A percentile compares a stretch with the other conserved stretches of the same genome.
These are phyloP conservation scores for Detonula confervacea DNA, from an alignment of 352 stramenopile genomes.

Conservation along the genomic window DNA sequence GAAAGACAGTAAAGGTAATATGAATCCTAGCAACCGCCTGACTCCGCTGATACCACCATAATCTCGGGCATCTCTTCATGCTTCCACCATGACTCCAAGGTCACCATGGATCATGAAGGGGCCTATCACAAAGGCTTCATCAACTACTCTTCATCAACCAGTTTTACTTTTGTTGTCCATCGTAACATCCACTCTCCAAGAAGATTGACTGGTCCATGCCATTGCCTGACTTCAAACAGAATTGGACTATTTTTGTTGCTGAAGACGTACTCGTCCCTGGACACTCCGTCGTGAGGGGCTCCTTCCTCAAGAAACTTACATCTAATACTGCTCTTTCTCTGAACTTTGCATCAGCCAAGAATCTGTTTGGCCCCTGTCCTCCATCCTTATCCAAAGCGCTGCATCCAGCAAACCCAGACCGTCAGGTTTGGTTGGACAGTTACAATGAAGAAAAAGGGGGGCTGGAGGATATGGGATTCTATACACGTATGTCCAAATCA, in stretches of 20 bases:
- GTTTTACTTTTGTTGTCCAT: neutral
- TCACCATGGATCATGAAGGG: conserved; percentile 19
- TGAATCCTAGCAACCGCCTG: no score
- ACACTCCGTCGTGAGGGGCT: neutral
- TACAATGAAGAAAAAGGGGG: conserved; percentile 14
- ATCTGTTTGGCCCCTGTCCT: conserved; percentile 14
- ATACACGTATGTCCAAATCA: neutral
- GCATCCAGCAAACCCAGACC: conserved; percentile 11
- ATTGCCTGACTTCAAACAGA: neutral
- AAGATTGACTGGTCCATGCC: neutral
- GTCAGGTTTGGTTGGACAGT: conserved; percentile 18
- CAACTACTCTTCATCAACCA: neutral
- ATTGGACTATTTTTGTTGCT: neutral
- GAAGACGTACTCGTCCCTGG: conserved; percentile 16
- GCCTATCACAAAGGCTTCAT: conserved; percentile 16
- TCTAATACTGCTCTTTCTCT: conserved; percentile 8
- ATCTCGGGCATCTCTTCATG: neutral
- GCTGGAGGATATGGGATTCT: neutral
- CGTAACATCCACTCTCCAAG: neutral
- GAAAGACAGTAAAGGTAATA: no score
- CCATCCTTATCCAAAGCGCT: conserved; percentile 8
- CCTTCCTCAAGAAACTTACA: conserved; percentile 1
- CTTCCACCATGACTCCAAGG: neutral
- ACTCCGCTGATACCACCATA: neutral
- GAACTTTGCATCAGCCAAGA: conserved; percentile 8